Evolutionary conservation across 208 protist genomes (phyloP), one percentile per base, ranked within the genome.

Genomic region (Leishmania guyanensis): DNA sequence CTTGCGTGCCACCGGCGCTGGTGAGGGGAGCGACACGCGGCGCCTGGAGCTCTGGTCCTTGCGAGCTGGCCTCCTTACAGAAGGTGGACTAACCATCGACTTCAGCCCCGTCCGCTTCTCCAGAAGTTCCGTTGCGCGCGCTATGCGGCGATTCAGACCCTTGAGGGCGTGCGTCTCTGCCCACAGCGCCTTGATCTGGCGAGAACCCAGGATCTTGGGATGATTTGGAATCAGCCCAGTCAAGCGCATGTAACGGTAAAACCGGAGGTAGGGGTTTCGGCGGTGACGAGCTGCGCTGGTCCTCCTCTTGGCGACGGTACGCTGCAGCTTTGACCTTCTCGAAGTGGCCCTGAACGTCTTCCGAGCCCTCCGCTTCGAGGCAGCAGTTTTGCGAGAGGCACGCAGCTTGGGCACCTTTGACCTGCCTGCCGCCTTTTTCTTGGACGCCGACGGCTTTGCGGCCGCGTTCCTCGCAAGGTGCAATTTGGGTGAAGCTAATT

Each of bases 221-320:
- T 84, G 51, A 64, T 90, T 90, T 17, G 89, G 89, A 22, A 92
- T 84, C 20, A 82, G 68, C 16, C 89, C 89, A 0, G 86, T 90
- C 80, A 86, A 77, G 70, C 89, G 64, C 81, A 92, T 84, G 17
- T 81, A 81, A 26, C 85, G 86, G 66, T 89, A 92, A 65, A 92
- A 92, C 5, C 68, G 62, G 16, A 90, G 77, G 74, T 88, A 92
- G n/a, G 77, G 84, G 75, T 85, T 84, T 14, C 80, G 33, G n/a
- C 69, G 51, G 54, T 68, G 74, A 16, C 43, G 46, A 1, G 56
- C 17, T 62, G 16, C 53, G 3, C 16, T 64, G 50, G 9, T 29
- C n/a, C 5, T 75, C 64, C 80, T 83, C 75, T 64, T 86, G 3
- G 77, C 33, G 22, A 54, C 70, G 17, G 48, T n/a, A 22, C 39